Evolutionary conservation across 139 green algal species (phyloP).

Genomic region (Micromonas pusilla): DNA sequence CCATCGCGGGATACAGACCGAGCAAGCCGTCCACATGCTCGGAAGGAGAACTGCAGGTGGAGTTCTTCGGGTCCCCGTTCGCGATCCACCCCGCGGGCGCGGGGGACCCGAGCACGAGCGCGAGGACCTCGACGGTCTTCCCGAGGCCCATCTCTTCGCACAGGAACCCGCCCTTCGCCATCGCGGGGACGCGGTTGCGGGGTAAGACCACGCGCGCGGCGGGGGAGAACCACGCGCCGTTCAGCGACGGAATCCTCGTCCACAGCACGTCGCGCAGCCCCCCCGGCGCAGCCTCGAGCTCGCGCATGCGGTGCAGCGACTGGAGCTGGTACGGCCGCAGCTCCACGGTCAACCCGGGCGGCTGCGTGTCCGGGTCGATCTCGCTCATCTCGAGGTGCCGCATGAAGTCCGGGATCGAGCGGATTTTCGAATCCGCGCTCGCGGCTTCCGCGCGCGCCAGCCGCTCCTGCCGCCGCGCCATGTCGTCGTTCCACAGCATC

Average conservation of each 20-base stretch:
- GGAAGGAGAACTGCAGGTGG: neutral
- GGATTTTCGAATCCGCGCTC: neutral
- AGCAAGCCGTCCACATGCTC: no score
- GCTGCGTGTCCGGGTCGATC: slow-evolving; percentile 37
- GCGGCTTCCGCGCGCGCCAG: neutral
- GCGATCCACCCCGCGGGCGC: neutral
- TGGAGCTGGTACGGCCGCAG: slow-evolving; percentile 64
- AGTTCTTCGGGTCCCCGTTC: neutral
- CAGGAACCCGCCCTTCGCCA: slow-evolving; percentile 26
- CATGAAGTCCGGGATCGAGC: neutral
- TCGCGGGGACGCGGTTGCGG: slow-evolving; percentile 23
- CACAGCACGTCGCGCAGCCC: slow-evolving; percentile 2
- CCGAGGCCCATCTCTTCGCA: slow-evolving; percentile 48
- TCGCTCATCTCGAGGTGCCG: neutral
- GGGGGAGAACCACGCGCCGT: neutral
- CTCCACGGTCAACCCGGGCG: slow-evolving; percentile 44
- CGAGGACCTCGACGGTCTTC: slow-evolving; percentile 62
- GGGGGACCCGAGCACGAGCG: slow-evolving; percentile 38
- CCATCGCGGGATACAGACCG: no score
- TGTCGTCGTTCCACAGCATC: neutral
- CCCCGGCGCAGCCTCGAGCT: slow-evolving; percentile 14
- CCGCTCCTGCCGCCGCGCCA: neutral
- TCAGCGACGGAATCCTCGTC: neutral
- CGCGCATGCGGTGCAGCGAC: slow-evolving; percentile 60
- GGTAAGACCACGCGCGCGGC: neutral